Percentiles rank a stretch among this genome's conserved stretches.
Evolutionary conservation across 2,329 filamentous ascomycete genomes (phyloP).

Genomic region (Exophiala xenobiotica): DNA sequence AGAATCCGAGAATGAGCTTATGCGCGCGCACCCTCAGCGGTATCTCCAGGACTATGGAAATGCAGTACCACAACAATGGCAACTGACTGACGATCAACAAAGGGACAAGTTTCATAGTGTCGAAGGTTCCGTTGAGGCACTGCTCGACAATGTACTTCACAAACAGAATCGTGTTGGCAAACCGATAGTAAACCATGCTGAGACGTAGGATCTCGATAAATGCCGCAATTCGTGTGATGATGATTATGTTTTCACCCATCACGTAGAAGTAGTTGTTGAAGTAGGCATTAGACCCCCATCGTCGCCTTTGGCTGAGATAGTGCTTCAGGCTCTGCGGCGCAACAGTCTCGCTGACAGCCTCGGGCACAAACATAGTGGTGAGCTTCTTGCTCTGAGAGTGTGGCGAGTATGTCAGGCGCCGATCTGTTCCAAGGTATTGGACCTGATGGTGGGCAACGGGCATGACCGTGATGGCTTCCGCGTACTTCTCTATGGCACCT

Average conservation of each 20-base stretch:
- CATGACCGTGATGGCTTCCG: constrained; percentile 8
- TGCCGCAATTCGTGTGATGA: constrained; percentile 10
- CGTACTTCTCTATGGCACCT: constrained; percentile 14
- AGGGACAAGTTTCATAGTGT: constrained; percentile 5
- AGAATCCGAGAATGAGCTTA: constrained; percentile 15
- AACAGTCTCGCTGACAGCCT: constrained; percentile 18
- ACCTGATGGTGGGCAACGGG: constrained; percentile 16
- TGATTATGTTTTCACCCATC: constrained; percentile 10
- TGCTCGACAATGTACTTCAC: background rate
- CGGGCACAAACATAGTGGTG: constrained; percentile 14
- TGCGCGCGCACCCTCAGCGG: constrained; percentile 9
- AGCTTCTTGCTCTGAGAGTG: constrained; percentile 12
- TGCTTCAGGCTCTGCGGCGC: constrained; percentile 12
- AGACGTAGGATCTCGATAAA: constrained; percentile 15
- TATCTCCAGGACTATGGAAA: constrained; percentile 5
- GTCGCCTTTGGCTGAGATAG: constrained; percentile 19
- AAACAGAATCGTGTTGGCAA: constrained; percentile 15
- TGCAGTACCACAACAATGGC: constrained; percentile 13
- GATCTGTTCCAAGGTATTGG: constrained; percentile 18
- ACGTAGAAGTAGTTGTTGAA: constrained; percentile 23
- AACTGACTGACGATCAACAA: constrained; percentile 13
- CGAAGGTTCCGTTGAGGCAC: constrained; percentile 4
- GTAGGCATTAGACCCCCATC: constrained; percentile 21
- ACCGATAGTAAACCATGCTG: constrained; percentile 19
- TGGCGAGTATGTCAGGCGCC: constrained; percentile 15